Conservation (phyloP, 129 eudicot genomes). For the Escallonia rubra region DNA sequence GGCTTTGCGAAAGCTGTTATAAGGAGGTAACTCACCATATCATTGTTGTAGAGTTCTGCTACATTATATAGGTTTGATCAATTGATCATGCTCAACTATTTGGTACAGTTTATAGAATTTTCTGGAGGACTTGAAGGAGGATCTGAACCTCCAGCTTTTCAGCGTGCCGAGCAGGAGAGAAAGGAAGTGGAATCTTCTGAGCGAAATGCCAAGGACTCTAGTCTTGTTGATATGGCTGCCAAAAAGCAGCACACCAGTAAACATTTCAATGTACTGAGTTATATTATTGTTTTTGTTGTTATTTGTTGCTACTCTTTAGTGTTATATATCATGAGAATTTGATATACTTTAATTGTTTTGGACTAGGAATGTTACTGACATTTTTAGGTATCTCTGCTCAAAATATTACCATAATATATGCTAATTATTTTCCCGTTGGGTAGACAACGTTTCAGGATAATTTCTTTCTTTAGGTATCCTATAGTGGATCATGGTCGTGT, state of each 20-base stretch:
- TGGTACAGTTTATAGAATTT: constrained; percentile 26
- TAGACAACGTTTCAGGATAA: too few relatives aligned
- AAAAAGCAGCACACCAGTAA: constrained; percentile 3
- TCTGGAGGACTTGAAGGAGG: constrained; percentile 40
- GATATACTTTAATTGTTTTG: background rate
- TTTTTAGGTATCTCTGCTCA: too few relatives aligned
- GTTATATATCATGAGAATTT: background rate
- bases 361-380: background rate
- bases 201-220: constrained; percentile 9
- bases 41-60: background rate
- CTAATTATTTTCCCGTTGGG: too few relatives aligned
- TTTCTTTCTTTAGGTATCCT: too few relatives aligned
- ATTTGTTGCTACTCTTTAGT: background rate
- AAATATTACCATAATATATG: too few relatives aligned
- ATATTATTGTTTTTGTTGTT: background rate
- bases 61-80: background rate
- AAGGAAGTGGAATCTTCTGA: background rate
- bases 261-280: constrained; percentile 1
- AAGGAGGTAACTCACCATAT: constrained; percentile 18
- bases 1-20: constrained; percentile 28
- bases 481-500: too few relatives aligned
- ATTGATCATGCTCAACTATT: background rate
- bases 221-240: background rate
- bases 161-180: constrained; percentile 36
- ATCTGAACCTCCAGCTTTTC: constrained; percentile 47